Evolutionary conservation across 257 asterid species (phyloP), one percentile per base, ranked within the genome.

Genomic region (Rauvolfia tetraphylla): DNA sequence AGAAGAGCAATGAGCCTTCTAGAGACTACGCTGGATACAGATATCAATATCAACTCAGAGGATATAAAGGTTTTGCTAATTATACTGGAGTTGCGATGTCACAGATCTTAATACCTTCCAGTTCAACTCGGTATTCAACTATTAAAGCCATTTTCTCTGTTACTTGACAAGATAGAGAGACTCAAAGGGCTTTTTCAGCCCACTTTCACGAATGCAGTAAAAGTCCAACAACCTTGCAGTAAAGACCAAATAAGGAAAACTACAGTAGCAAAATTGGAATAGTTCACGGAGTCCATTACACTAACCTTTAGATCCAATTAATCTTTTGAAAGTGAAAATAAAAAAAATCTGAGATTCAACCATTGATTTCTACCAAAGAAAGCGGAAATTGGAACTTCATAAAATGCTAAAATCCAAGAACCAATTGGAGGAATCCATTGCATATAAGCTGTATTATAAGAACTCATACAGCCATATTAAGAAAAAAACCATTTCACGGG

Each of bases 401-500:
- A 33, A 67, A 67, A 67, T 73, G 39, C 38, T 38, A 34, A 73
- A 34, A 13, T 63, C 10, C 33, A 23, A 72, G 39, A 72, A 72
- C 66, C 61, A 71, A 31, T 51, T 51, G 2, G 42, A 29, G 33
- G 53, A 13, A 53, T 27, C 44, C 15, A 15, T 49, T 49, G 25
- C 20, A 33, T 36, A 54, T 7, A 23, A 34, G 23, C 18, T 23
- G 36, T 27, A 65, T 6, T 65, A 11, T 38, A 33, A 31, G 33
- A 49, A 71, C 48, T 31, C 22, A 31, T 29, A 46, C 42, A 49
- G 27, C 10, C 46, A 71, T 49, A 62, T 31, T 3, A 49, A 51
- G 20, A n/a, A 20, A 49, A 22, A 56, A 27, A 73, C 23, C 36
- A 23, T 9, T 56, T 7, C 13, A 49, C 5, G 25, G 20, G 53